Percentiles rank a stretch among this genome's conserved stretches.
phyloP scores from a whole-genome alignment of 208 protist genomes.

The Strigomonas culicis region DNA sequence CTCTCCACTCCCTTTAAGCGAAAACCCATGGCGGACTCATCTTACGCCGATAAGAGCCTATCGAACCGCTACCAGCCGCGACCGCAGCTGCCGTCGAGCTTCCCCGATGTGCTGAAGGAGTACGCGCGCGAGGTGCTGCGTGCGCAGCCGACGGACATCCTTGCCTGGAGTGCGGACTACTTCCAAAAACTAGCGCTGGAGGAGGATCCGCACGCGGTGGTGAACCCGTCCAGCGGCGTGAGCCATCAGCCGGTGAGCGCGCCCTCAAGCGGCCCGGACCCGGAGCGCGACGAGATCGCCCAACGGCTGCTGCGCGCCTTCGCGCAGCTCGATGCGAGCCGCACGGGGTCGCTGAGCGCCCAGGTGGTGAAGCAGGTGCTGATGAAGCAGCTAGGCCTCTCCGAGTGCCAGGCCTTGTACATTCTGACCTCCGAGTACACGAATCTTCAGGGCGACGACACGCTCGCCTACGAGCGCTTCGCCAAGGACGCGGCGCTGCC shows the following conservation, averaged over 20 bases:
- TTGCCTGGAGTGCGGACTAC: slow-evolving; percentile 90
- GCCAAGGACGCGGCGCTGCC: slow-evolving; percentile 40
- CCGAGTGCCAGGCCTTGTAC: slow-evolving; percentile 71
- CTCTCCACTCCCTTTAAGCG: not conserved
- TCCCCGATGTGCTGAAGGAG: slow-evolving; percentile 87
- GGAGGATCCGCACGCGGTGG: slow-evolving; percentile 47
- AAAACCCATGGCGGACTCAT: slow-evolving; percentile 21
- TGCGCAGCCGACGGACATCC: slow-evolving; percentile 87
- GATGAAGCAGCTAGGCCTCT: slow-evolving; percentile 52
- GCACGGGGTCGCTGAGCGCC: slow-evolving; percentile 42
- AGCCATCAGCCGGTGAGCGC: too few species aligned
- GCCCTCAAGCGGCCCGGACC: slow-evolving; percentile 20
- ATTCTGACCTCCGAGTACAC: slow-evolving; percentile 57
- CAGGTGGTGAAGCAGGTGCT: slow-evolving; percentile 45
- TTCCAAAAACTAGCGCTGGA: slow-evolving; percentile 86
- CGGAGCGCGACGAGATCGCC: slow-evolving; percentile 26
- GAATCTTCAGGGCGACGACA: slow-evolving; percentile 34
- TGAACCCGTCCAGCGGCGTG: too few species aligned
- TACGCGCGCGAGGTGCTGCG: slow-evolving; percentile 93
- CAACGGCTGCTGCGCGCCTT: slow-evolving; percentile 60
- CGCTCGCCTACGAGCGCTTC: slow-evolving; percentile 69
- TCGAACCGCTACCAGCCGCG: slow-evolving; percentile 87
- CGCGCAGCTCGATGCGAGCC: slow-evolving; percentile 32
- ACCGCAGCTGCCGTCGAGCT: slow-evolving; percentile 82
- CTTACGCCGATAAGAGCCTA: slow-evolving; percentile 82